Evolutionary conservation across 371 early-diverging fungal genomes (phyloP).

Genomic region (Saksenaea vasiformis): DNA sequence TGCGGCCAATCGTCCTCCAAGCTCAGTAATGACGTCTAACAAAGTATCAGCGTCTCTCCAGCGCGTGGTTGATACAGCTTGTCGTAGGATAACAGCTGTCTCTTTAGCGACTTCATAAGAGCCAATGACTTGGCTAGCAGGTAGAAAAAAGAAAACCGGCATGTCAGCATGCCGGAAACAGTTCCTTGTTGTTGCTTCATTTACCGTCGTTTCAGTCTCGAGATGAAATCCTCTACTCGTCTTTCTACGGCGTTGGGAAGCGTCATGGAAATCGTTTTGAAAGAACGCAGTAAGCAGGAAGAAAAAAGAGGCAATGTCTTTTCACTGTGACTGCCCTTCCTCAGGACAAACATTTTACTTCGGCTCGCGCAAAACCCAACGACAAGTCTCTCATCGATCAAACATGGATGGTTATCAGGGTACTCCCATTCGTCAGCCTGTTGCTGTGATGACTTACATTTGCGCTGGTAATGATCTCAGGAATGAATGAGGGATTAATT

Average conservation of each 20-base stretch:
- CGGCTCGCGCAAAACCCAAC: not conserved
- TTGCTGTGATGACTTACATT: slow-evolving; percentile 60
- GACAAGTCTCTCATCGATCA: not conserved
- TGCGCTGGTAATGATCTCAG: slow-evolving; percentile 53
- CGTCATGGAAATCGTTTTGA: slow-evolving; percentile 16
- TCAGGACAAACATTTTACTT: not conserved
- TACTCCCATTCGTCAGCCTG: slow-evolving; percentile 53
- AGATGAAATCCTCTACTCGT: slow-evolving; percentile 53
- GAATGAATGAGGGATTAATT: not conserved
- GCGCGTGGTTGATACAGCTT: slow-evolving; percentile 73
- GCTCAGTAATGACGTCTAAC: slow-evolving; percentile 62
- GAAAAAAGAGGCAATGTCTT: not conserved
- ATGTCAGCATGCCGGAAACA: not conserved
- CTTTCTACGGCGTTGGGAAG: slow-evolving; percentile 40
- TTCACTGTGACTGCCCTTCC: not conserved
- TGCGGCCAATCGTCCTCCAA: slow-evolving; percentile 67
- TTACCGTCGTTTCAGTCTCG: slow-evolving; percentile 62
- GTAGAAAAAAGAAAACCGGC: not conserved
- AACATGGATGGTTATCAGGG: slow-evolving; percentile 49
- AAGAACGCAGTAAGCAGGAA: not conserved
- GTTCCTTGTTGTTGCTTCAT: not conserved
- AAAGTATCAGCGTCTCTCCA: slow-evolving; percentile 73
- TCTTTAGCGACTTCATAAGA: slow-evolving; percentile 78
- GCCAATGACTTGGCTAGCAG: slow-evolving; percentile 72
- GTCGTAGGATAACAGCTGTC: slow-evolving; percentile 78